A percentile compares a stretch with the other conserved stretches of the same genome.
phyloP scores from a whole-genome alignment of 2,329 filamentous ascomycete genomes.

The Diaporthe longicolla region DNA sequence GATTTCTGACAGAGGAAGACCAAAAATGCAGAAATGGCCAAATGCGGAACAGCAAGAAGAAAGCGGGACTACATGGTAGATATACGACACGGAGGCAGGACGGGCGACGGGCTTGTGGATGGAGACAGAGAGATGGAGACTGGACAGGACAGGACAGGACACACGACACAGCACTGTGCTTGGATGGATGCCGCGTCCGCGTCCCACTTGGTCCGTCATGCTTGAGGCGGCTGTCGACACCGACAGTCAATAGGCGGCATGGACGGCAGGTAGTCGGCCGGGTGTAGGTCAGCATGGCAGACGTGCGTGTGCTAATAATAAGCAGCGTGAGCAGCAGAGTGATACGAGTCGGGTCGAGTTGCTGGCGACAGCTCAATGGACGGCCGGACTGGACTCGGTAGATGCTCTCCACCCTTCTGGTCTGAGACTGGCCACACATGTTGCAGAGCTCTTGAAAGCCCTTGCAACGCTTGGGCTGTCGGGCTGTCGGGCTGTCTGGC shows the following conservation, averaged over 20 bases:
- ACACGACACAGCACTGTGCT: conserved; percentile 27
- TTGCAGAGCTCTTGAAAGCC: conserved; percentile 4
- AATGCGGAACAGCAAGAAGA: conserved; percentile 34
- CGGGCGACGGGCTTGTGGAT: conserved; percentile 9
- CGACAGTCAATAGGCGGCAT: conserved; percentile 26
- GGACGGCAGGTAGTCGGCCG: neutral
- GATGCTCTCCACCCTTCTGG: neutral
- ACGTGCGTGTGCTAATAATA: neutral
- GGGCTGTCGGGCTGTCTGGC: neutral
- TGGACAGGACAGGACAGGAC: too few species aligned
- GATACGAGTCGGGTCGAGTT: conserved; percentile 23
- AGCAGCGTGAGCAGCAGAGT: neutral
- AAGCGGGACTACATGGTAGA: neutral
- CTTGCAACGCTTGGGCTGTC: neutral
- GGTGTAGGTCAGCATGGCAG: neutral
- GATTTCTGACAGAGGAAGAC: conserved; percentile 2
- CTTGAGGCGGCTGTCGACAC: conserved; percentile 31
- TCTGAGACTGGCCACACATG: neutral
- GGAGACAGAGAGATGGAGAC: neutral
- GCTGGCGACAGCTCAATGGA: conserved; percentile 26
- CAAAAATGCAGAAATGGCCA: conserved; percentile 33
- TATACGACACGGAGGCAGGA: neutral
- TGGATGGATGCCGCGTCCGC: conserved; percentile 2
- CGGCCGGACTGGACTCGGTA: conserved; percentile 2
- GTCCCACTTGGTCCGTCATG: conserved; percentile 27